Percentiles rank a stretch among this genome's conserved stretches.
These are phyloP conservation scores for Dendrocalamus latiflorus DNA, from an alignment of 202 grass and related monocot species.

Conservation along the genomic window DNA sequence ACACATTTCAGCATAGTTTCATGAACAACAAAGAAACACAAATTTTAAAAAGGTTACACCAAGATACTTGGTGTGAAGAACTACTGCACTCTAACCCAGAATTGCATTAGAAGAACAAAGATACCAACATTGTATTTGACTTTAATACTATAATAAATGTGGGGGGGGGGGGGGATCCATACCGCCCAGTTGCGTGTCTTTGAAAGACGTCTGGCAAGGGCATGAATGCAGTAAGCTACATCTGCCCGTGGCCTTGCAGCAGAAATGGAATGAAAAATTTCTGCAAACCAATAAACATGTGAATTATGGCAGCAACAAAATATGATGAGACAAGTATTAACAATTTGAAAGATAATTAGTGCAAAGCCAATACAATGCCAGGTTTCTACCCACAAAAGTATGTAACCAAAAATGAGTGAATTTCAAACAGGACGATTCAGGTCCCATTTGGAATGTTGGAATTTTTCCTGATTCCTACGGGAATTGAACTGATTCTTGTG, in stretches of 20 bases:
- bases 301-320: not conserved
- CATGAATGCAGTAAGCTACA: constrained; percentile 98
- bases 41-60: not conserved
- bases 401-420: no score
- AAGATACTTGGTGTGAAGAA: no score
- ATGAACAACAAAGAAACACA: not conserved
- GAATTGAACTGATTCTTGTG: no score
- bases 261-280: constrained; percentile 93
- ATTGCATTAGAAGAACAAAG: not conserved
- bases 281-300: constrained; percentile 51
- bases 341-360: not conserved
- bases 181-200: constrained; percentile 98
- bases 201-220: constrained; percentile 88
- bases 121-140: not conserved
- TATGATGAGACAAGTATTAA: not conserved
- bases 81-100: not conserved
- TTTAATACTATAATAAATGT: not conserved
- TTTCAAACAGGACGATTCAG: no score
- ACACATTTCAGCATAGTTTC: not conserved
- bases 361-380: not conserved
- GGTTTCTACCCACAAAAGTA: not conserved
- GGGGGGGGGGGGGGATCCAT: constrained; percentile 6
- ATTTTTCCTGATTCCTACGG: no score
- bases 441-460: no score
- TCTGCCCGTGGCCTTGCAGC: constrained; percentile 92